Evolutionary conservation across 305 asterid genomes (phyloP).

Genomic region (Ajuga reptans): DNA sequence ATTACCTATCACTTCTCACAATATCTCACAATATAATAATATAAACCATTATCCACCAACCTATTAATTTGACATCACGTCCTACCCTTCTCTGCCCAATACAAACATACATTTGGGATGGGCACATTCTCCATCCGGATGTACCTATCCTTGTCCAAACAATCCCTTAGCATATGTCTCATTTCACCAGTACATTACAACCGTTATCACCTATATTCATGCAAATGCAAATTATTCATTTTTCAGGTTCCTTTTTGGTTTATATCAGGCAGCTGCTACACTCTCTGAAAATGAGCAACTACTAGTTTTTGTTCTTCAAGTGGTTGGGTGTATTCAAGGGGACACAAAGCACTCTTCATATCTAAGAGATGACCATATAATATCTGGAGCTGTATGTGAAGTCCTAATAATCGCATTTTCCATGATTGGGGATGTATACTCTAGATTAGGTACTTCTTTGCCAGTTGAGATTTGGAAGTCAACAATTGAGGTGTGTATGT

Average conservation of each 20-base stretch:
- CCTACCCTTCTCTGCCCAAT: too few species aligned
- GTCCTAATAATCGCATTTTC: constrained; percentile 49
- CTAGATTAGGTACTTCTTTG: constrained; percentile 57
- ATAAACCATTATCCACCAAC: too few species aligned
- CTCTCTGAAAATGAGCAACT: constrained; percentile 50
- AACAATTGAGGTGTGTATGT: constrained; percentile 57
- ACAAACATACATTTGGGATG: too few species aligned
- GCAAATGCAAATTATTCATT: constrained; percentile 18
- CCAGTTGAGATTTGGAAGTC: constrained; percentile 62
- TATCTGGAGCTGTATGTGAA: constrained; percentile 39
- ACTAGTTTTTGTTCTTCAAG: constrained; percentile 56
- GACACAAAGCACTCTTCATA: constrained; percentile 32
- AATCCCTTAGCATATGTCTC: not conserved
- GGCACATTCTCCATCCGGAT: too few species aligned
- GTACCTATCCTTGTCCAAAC: too few species aligned
- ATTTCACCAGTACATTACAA: not conserved
- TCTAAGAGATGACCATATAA: constrained; percentile 30
- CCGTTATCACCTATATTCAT: not conserved
- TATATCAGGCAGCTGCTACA: constrained; percentile 41
- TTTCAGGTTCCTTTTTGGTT: constrained; percentile 56
- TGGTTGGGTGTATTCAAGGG: constrained; percentile 46
- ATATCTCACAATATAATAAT: too few species aligned
- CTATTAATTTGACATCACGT: too few species aligned
- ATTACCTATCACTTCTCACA: too few species aligned
- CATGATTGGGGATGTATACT: constrained; percentile 65